phyloP scores from a whole-genome alignment of 177 flowering plant genomes.

The Telopea speciosissima region DNA sequence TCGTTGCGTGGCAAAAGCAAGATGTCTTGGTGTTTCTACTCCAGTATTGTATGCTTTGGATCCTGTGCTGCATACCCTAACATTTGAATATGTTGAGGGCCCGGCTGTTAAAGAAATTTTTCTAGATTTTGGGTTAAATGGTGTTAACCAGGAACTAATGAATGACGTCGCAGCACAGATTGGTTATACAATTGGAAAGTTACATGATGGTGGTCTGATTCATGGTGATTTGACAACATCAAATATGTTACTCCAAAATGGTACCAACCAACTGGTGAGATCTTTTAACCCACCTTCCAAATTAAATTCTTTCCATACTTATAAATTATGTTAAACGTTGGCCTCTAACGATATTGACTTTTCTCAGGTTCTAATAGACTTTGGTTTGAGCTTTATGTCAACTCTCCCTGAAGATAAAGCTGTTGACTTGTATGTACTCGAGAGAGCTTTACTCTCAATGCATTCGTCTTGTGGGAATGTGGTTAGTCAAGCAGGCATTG shows the following conservation, averaged over 20 bases:
- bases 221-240: conserved; percentile 98
- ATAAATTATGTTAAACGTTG: not conserved
- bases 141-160: conserved; percentile 55
- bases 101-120: conserved; percentile 79
- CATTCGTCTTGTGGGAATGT: conserved; percentile 96
- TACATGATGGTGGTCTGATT: conserved; percentile 92
- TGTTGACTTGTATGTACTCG: conserved; percentile 91
- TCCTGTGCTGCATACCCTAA: conserved; percentile 52
- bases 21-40: conserved; percentile 78
- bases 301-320: not conserved
- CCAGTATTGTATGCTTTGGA: conserved; percentile 79
- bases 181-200: conserved; percentile 76
- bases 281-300: not conserved
- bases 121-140: conserved; percentile 60
- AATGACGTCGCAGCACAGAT: conserved; percentile 73
- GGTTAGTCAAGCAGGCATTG: conserved; percentile 40
- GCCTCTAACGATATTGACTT: not conserved
- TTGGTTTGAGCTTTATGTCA: conserved; percentile 92
- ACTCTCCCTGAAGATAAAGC: conserved; percentile 97
- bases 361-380: conserved; percentile 82
- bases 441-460: conserved; percentile 91
- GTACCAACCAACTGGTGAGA: conserved; percentile 73
- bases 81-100: conserved; percentile 85
- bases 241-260: conserved; percentile 65
- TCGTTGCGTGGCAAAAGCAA: conserved; percentile 94